These are phyloP conservation scores for Podaxis sp. DNA, from an alignment of 768 basidiomycete genomes.

Conservation along the genomic window DNA sequence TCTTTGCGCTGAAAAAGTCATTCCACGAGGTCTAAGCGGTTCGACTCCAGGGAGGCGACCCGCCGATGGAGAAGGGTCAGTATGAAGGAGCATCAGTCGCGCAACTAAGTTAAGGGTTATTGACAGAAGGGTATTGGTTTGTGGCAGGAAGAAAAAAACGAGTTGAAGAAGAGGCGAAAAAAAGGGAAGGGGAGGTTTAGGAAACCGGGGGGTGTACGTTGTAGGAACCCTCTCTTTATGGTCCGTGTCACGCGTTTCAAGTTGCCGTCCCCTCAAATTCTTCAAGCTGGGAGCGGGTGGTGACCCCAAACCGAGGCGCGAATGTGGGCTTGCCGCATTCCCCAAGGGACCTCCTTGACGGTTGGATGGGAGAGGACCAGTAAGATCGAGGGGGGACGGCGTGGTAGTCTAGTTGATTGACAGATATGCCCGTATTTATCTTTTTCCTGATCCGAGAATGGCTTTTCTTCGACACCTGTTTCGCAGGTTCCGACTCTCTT, in stretches of 20 bases:
- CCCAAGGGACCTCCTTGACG: background rate
- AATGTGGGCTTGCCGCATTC: background rate
- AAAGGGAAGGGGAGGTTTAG: background rate
- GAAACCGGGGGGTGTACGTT: background rate
- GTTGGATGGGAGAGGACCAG: background rate
- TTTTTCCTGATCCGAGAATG: too few relatives aligned
- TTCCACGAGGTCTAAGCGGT: background rate
- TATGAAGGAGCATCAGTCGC: background rate
- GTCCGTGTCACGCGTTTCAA: background rate
- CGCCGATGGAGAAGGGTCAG: background rate
- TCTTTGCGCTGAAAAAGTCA: background rate
- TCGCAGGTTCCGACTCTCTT: too few relatives aligned
- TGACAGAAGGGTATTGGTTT: background rate
- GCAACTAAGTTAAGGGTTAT: background rate
- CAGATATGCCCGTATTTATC: background rate
- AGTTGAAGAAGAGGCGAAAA: background rate
- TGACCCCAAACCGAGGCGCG: background rate
- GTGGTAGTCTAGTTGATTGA: background rate
- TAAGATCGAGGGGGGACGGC: background rate
- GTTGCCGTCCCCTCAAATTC: background rate
- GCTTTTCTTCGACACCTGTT: too few relatives aligned
- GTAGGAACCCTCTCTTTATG: background rate
- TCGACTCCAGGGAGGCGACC: background rate
- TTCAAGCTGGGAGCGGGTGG: background rate
- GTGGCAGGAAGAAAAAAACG: background rate